phyloP scores from a whole-genome alignment of 2,329 filamentous ascomycete species.

The Neoscytalidium dimidiatum region DNA sequence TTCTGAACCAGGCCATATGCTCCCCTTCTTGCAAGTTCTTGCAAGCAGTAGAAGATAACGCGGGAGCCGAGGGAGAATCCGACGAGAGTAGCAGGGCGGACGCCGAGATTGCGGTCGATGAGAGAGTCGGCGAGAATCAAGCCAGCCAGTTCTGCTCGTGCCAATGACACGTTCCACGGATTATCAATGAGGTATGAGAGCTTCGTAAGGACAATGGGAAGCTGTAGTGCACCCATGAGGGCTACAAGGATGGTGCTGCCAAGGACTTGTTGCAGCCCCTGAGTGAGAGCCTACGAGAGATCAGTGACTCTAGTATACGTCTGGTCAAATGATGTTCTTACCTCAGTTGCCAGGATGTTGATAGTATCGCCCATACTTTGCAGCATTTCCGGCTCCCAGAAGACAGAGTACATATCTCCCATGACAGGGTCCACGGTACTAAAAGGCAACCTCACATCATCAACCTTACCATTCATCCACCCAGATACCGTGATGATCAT shows the following conservation, averaged over 20 bases:
- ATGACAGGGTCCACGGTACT: conserved; percentile 97
- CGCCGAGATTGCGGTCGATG: conserved; percentile 86
- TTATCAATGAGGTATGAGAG: conserved; percentile 97
- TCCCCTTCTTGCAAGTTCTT: conserved; percentile 80
- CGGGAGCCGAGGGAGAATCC: conserved; percentile 92
- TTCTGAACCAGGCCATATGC: conserved; percentile 90
- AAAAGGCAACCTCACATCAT: conserved; percentile 92
- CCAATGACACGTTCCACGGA: conserved; percentile 95
- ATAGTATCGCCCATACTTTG: conserved; percentile 98
- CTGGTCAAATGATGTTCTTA: conserved; percentile 46
- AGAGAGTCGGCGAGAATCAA: conserved; percentile 93
- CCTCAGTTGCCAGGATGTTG: conserved; percentile 96
- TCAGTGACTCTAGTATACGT: conserved; percentile 24
- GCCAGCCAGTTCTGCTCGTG: conserved; percentile 83
- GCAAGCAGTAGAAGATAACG: conserved; percentile 89
- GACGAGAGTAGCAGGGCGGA: conserved; percentile 86
- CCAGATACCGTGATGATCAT: conserved; percentile 93
- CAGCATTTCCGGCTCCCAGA: conserved; percentile 98
- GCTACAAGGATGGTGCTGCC: conserved; percentile 85
- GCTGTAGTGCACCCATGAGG: conserved; percentile 87
- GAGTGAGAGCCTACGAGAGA: conserved; percentile 73
- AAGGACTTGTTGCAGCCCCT: conserved; percentile 92
- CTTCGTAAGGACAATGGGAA: conserved; percentile 92
- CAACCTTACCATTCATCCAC: conserved; percentile 98
- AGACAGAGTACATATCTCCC: conserved; percentile 95